Evolutionary conservation across 768 basidiomycete genomes (phyloP).

Genomic region (Crepidotus variabilis): DNA sequence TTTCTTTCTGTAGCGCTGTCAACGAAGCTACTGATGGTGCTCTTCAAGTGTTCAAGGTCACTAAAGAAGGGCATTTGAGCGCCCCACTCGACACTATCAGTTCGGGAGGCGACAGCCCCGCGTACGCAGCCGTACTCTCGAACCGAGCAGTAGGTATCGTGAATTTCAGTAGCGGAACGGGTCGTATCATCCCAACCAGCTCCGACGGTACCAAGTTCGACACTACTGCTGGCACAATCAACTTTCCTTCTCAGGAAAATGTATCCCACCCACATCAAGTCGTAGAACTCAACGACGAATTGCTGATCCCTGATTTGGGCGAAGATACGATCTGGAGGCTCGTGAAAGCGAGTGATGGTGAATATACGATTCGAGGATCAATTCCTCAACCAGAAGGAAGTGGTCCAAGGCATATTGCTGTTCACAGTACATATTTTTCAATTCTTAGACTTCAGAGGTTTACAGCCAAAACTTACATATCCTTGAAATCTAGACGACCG

Average conservation of each 20-base stretch:
- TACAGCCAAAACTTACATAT: too few relatives aligned
- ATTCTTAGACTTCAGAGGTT: too few relatives aligned
- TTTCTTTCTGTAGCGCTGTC: too few relatives aligned
- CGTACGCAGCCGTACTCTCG: slow-evolving; percentile 46
- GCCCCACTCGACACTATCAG: slow-evolving; percentile 38
- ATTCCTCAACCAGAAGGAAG: slow-evolving; percentile 63
- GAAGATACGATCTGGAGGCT: slow-evolving; percentile 70
- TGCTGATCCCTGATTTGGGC: slow-evolving; percentile 70
- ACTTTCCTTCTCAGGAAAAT: slow-evolving; percentile 44
- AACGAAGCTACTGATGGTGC: too few relatives aligned
- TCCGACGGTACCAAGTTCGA: slow-evolving; percentile 29
- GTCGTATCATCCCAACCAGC: slow-evolving; percentile 46
- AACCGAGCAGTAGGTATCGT: slow-evolving; percentile 55
- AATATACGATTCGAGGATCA: slow-evolving; percentile 53
- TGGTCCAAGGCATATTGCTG: slow-evolving; percentile 49
- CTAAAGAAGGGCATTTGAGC: slow-evolving; percentile 40
- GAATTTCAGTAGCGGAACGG: slow-evolving; percentile 58
- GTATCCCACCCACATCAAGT: slow-evolving; percentile 68
- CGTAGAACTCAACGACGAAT: slow-evolving; percentile 47
- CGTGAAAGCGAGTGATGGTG: slow-evolving; percentile 36
- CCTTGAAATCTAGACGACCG: slow-evolving; percentile 46
- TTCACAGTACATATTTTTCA: slow-evolving; percentile 26
- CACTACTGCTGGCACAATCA: slow-evolving; percentile 37
- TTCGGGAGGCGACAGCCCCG: slow-evolving; percentile 49
- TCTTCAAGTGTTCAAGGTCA: slow-evolving; percentile 56